Conservation (phyloP, 2,329 filamentous ascomycete species). For the Ophioceras dolichostomum region DNA sequence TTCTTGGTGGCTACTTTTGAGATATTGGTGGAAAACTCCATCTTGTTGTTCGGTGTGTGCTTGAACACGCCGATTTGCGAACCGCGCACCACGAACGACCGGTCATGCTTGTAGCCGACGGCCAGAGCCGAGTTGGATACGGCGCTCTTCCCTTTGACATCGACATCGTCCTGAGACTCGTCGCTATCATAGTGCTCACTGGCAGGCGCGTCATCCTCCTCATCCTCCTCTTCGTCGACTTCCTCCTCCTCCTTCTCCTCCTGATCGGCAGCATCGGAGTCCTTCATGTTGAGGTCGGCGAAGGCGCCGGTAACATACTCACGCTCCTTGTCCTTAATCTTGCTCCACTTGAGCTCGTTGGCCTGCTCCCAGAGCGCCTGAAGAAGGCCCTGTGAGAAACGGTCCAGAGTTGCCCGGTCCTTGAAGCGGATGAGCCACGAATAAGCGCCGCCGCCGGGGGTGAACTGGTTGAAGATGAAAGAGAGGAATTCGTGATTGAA, state of each 20-base stretch:
- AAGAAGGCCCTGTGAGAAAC: constrained; percentile 89
- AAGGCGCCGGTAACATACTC: constrained; percentile 95
- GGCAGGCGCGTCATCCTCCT: constrained; percentile 40
- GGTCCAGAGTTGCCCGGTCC: constrained; percentile 66
- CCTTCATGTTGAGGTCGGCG: constrained; percentile 75
- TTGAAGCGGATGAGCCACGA: constrained; percentile 94
- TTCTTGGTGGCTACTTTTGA: constrained; percentile 85
- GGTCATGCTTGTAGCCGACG: constrained; percentile 92
- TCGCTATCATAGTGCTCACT: constrained; percentile 47
- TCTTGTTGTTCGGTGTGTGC: constrained; percentile 80
- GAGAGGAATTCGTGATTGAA: constrained; percentile 99
- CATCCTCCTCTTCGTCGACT: constrained; percentile 41
- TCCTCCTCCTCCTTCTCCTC: constrained; percentile 31
- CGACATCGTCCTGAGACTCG: constrained; percentile 68
- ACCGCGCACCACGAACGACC: constrained; percentile 92
- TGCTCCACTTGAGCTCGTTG: constrained; percentile 88
- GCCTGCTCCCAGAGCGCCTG: constrained; percentile 93
- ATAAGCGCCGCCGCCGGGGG: constrained; percentile 75
- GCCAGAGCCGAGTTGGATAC: constrained; percentile 90
- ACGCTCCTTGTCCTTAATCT: constrained; percentile 81
- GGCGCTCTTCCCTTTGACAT: constrained; percentile 52
- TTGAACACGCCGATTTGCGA: constrained; percentile 99
- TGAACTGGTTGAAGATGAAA: constrained; percentile 97
- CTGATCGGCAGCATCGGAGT: constrained; percentile 24
- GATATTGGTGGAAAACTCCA: constrained; percentile 95